These are phyloP conservation scores for Zygotorulaspora chibaensis DNA, from an alignment of 805 yeast species.

Conservation along the genomic window DNA sequence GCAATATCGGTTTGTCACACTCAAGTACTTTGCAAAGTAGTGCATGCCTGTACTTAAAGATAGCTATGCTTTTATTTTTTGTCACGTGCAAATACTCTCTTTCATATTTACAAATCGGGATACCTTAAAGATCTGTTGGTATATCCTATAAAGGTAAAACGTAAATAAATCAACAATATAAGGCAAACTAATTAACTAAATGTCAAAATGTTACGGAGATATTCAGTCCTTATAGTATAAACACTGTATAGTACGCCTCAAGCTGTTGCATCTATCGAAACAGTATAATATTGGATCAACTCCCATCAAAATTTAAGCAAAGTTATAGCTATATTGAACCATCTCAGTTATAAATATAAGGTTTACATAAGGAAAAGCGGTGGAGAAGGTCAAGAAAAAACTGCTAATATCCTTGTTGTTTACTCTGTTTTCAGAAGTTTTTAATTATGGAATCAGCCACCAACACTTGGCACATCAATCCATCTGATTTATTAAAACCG, in stretches of 20 bases:
- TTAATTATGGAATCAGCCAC: slow-evolving; percentile 11
- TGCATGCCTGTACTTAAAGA: too few species aligned
- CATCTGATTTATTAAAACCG: slow-evolving; percentile 13
- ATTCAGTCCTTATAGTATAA: neutral
- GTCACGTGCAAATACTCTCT: too few species aligned
- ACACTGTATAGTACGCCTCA: neutral
- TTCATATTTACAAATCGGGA: too few species aligned
- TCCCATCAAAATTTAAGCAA: neutral
- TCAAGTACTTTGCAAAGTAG: too few species aligned
- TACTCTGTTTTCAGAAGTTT: neutral
- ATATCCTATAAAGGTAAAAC: neutral
- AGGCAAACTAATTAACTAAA: neutral
- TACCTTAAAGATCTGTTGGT: too few species aligned
- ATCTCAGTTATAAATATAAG: too few species aligned
- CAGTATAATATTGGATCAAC: neutral
- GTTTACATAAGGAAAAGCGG: neutral
- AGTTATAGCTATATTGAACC: too few species aligned
- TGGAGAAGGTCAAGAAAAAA: neutral
- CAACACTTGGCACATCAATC: slow-evolving; percentile 20
- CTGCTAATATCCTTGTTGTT: neutral
- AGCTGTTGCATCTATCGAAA: too few species aligned
- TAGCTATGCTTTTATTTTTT: too few species aligned
- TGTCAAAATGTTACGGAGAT: neutral
- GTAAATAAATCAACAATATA: neutral
- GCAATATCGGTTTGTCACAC: too few species aligned